Evolutionary conservation across 2,329 filamentous ascomycete species (phyloP), one percentile per base, ranked within the genome.

Genomic region (Sphaerostilbella broomeana): DNA sequence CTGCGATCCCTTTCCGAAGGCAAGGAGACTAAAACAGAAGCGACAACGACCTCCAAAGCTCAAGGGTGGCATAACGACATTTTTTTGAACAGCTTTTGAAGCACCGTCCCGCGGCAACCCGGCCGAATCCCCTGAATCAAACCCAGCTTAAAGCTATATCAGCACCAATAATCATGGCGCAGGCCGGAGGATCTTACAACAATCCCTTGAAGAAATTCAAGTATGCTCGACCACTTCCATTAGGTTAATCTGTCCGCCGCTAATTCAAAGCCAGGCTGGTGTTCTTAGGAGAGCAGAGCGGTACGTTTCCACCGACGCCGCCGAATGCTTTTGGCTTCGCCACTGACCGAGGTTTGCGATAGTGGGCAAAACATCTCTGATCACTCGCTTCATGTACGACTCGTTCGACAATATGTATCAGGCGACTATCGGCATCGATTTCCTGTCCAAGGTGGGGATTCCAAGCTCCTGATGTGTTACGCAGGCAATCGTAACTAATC

Each of bases 131-230:
- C n/a, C 19, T 20, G 22, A 29, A 28, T 28, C 38, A 25, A 34
- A 40, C 16, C 28, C 16, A 34, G 17, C 40, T 37, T 32, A 19
- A 28, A 33, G 21, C 28, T 26, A 18, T 29, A 42, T 13, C 19
- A 29, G 18, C 32, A 21, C 34, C 10, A 18, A 28, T 35, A 38
- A 77, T 61, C 62, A 95, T 95, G 89, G 86, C 89, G 65, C 80
- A 87, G 68, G 65, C 71, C 47, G 81, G 81, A 59, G 86, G 84
- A 65, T 86, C 86, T 50, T 98, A 97, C 75, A 95, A 94, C 65
- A 97, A 97, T 74, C 92, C 92, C 58, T 74, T 98, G 70, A 98
- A 98, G 85, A 98, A 98, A 69, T 98, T 97, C 84, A 98, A 98
- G 89, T 95, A 73, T 46, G 58, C 55, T 12, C 19, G 31, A 12